phyloP scores from a whole-genome alignment of 306 rosid species.

The Herpetospermum pedunculosum region DNA sequence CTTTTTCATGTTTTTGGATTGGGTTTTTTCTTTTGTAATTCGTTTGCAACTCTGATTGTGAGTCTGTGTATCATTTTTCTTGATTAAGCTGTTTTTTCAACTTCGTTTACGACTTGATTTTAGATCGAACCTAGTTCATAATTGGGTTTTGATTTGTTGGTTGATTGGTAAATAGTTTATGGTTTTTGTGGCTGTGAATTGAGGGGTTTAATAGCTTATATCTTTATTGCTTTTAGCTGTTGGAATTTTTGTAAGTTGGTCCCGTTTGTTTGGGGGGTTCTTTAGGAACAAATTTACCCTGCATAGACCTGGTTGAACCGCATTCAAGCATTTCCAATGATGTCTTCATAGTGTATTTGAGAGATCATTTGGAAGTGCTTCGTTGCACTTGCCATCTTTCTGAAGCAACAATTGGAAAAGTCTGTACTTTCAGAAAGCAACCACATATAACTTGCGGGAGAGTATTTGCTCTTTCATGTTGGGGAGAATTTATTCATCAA shows the following conservation, averaged over 20 bases:
- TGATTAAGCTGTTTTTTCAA: not conserved
- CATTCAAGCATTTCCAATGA: not conserved
- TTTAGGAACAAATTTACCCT: not conserved
- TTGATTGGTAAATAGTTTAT: not conserved
- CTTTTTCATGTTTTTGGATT: not conserved
- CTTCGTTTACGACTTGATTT: not conserved
- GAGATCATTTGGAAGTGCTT: not conserved
- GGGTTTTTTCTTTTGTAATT: slow-evolving; percentile 7
- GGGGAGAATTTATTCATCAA: not conserved
- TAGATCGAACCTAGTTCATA: not conserved
- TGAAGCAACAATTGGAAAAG: not conserved
- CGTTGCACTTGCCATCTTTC: not conserved
- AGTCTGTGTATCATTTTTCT: not conserved
- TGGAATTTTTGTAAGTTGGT: not conserved
- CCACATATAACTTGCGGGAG: not conserved
- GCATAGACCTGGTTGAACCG: not conserved
- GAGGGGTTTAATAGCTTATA: not conserved
- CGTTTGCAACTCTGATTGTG: not conserved
- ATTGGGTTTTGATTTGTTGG: not conserved
- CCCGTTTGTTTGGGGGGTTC: not conserved
- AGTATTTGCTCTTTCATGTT: not conserved
- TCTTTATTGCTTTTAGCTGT: not conserved
- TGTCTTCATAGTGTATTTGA: not conserved
- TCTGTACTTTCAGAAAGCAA: not conserved
- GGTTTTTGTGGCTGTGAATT: not conserved